A percentile compares a stretch with the other conserved stretches of the same genome.
Conservation (phyloP, 2,329 filamentous ascomycete genomes). For the Penicillium occitanis region DNA sequence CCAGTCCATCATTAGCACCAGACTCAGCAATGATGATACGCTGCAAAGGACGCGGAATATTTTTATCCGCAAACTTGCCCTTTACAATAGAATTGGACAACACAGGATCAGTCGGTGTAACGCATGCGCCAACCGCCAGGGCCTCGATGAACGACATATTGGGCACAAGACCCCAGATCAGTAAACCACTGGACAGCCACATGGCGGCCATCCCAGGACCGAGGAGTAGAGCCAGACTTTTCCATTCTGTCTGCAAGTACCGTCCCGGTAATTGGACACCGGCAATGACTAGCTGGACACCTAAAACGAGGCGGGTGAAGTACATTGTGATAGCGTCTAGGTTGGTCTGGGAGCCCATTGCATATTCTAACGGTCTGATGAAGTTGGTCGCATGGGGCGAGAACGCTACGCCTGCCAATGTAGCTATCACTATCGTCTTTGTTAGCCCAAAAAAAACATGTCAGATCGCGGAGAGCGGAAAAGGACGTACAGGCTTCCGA, state of each 20-base stretch:
- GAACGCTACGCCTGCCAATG: conserved; percentile 74
- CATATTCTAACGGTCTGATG: conserved; percentile 74
- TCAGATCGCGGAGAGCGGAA: not conserved
- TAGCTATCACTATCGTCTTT: conserved; percentile 67
- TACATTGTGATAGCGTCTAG: conserved; percentile 74
- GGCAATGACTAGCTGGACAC: conserved; percentile 84
- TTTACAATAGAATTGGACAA: conserved; percentile 89
- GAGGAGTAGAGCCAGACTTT: conserved; percentile 68
- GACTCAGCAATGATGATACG: conserved; percentile 79
- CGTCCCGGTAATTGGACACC: conserved; percentile 83
- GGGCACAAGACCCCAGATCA: conserved; percentile 76
- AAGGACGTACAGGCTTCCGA: conserved; percentile 74
- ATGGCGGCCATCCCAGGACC: conserved; percentile 82
- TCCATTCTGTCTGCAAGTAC: conserved; percentile 78
- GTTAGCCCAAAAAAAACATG: too few species aligned
- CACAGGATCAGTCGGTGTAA: conserved; percentile 90
- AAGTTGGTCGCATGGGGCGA: conserved; percentile 75
- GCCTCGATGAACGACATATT: conserved; percentile 73
- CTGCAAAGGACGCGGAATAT: conserved; percentile 78
- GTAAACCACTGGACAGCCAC: conserved; percentile 77
- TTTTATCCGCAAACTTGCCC: conserved; percentile 87
- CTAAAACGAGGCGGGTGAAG: conserved; percentile 82
- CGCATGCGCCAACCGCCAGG: conserved; percentile 77
- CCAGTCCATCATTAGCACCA: conserved; percentile 83
- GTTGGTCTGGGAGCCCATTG: conserved; percentile 55